Evolutionary conservation across 768 basidiomycete genomes (phyloP), one percentile per base, ranked within the genome.

Genomic region (Auricularia heimuer): DNA sequence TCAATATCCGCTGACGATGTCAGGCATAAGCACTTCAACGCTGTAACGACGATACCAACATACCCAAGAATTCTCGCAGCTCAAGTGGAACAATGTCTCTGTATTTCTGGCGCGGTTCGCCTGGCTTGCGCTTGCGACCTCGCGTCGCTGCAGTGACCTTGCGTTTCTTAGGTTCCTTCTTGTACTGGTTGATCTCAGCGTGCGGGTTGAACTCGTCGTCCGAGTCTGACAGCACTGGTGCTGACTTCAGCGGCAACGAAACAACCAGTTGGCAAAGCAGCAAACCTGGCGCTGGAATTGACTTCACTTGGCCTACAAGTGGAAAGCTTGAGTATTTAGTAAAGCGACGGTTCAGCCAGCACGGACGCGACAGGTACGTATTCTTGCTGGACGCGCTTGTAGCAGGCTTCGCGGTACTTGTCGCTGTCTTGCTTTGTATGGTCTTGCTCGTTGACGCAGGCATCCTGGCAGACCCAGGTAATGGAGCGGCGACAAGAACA

Each of bases 171-270:
- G 24, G 14, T 10, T 14, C 10, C 29, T 29, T 60, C 24, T 29
- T 8, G 34, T 29, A 4, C 56, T 60, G 24, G 56, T 60, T 60
- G 56, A 60, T 24, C 56, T 60, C 56, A 29, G 56, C 24, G 24
- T 60, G 21, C 29, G 56, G 56, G 56, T 60, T 60, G 56, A 60
- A 60, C 24, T 60, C 56, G 24, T 60, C 56, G 56, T 60, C 56
- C 56, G 56, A 60, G 1, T 60, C 56, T 12, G 12, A 24, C 6
- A 33, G 29, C 21, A 60, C 56, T 29, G 33, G 7, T 60, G 56
- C 34, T 8, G 29, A 33, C 29, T 14, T 29, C 21, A 34, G 21
- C 29, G 33, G 24, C 56, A 29, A 18, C 21, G 34, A 29, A 12
- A n/a, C 4, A 6, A 18, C 29, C 24, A 29, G 56, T 10, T 10